A percentile compares a stretch with the other conserved stretches of the same genome.
phyloP scores from a whole-genome alignment of 2,329 filamentous ascomycete species.

The Xylariaceae sp. region DNA sequence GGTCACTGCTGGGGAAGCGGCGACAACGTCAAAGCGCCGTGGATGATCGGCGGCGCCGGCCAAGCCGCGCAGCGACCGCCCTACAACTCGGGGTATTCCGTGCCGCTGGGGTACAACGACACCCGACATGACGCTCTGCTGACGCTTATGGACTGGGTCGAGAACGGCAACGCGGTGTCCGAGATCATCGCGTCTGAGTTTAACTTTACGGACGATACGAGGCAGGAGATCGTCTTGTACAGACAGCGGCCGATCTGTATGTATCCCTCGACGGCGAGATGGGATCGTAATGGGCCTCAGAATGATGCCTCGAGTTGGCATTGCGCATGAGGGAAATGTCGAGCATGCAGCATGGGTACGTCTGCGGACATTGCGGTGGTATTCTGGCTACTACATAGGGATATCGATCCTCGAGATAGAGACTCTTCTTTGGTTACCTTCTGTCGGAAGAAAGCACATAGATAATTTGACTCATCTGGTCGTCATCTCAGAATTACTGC shows the following conservation, averaged over 20 bases:
- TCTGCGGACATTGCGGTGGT: too few species aligned
- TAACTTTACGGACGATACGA: conserved; percentile 29
- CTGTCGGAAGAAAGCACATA: too few species aligned
- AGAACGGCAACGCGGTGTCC: conserved; percentile 28
- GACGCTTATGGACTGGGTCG: conserved; percentile 38
- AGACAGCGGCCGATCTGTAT: conserved; percentile 47
- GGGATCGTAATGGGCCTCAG: conserved; percentile 37
- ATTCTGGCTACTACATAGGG: too few species aligned
- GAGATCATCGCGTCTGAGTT: conserved; percentile 36
- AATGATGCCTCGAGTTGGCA: conserved; percentile 38
- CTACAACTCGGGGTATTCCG: conserved; percentile 32
- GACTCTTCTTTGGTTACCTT: too few species aligned
- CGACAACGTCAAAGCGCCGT: conserved; percentile 33
- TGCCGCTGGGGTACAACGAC: conserved; percentile 33
- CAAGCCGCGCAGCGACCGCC: conserved; percentile 34
- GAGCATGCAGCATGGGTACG: too few species aligned
- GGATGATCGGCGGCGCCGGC: conserved; percentile 35
- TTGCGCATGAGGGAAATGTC: conserved; percentile 27
- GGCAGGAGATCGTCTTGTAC: conserved; percentile 36
- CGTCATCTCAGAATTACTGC: too few species aligned
- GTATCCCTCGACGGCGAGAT: conserved; percentile 37
- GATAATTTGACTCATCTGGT: too few species aligned
- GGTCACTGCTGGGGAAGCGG: conserved; percentile 42
- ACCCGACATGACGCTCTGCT: conserved; percentile 32
- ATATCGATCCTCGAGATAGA: too few species aligned